Evolutionary conservation across 768 basidiomycete genomes (phyloP).

Genomic region (Lentinula lateritia): DNA sequence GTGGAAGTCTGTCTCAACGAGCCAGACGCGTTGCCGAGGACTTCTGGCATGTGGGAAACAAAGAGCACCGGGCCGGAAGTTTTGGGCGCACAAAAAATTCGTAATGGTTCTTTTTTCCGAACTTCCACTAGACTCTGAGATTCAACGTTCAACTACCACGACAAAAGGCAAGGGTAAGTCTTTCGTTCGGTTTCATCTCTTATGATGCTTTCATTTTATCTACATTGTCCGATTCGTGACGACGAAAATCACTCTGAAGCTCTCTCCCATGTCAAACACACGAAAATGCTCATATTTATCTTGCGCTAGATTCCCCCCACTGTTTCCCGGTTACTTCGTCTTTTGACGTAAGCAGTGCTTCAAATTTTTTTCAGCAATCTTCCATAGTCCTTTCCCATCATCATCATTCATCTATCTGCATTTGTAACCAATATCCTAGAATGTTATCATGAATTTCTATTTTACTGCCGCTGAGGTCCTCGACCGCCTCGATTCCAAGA

Average conservation of each 20-base stretch:
- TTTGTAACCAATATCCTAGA: slow-evolving; percentile 6
- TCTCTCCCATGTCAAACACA: slow-evolving; percentile 7
- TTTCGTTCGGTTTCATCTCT: slow-evolving; percentile 20
- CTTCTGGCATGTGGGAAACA: background rate
- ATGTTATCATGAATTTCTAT: slow-evolving; percentile 83
- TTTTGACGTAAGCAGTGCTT: slow-evolving; percentile 1
- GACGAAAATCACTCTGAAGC: slow-evolving; percentile 21
- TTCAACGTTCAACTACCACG: background rate
- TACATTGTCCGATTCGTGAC: slow-evolving; percentile 75
- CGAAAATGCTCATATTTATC: slow-evolving; percentile 13
- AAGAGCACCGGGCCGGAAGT: background rate
- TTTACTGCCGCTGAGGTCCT: slow-evolving; percentile 81
- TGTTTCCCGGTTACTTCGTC: slow-evolving; percentile 4
- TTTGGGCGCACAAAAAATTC: background rate
- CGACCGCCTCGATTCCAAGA: slow-evolving; percentile 80
- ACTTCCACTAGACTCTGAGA: background rate
- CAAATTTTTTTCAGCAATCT: slow-evolving; percentile 11
- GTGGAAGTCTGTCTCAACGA: background rate
- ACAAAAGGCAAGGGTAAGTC: slow-evolving; percentile 6
- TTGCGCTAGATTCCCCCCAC: background rate
- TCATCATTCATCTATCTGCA: slow-evolving; percentile 17
- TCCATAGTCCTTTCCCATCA: slow-evolving; percentile 12
- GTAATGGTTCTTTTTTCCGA: background rate
- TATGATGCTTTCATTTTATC: slow-evolving; percentile 68
- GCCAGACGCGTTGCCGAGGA: background rate